Evolutionary conservation across 129 eudicot species (phyloP).

Genomic region (Dittrichia graveolens): DNA sequence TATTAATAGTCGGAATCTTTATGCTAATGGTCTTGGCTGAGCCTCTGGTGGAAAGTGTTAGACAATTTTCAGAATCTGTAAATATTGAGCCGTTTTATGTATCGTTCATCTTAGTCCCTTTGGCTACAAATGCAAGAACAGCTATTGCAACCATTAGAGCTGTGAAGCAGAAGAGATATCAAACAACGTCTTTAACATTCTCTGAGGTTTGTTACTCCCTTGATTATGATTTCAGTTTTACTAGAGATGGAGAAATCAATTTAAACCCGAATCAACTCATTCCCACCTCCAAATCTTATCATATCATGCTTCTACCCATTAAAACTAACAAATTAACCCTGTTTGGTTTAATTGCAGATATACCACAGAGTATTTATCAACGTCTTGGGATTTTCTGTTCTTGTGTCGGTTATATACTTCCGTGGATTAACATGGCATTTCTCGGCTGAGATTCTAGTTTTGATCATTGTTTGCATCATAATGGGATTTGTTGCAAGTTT

Average conservation of each 20-base stretch:
- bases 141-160: conserved; percentile 55
- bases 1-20: conserved; percentile 46
- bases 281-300: neutral
- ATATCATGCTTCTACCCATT: neutral
- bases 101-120: conserved; percentile 54
- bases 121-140: conserved; percentile 64
- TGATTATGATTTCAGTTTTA: neutral
- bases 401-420: conserved; percentile 54
- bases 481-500: conserved; percentile 59
- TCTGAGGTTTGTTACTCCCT: conserved; percentile 52
- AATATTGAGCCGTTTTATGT: conserved; percentile 50
- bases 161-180: conserved; percentile 40
- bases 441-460: conserved; percentile 58
- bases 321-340: neutral
- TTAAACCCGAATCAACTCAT: neutral
- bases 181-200: conserved; percentile 57
- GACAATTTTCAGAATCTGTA: conserved; percentile 44
- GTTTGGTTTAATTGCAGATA: conserved; percentile 41
- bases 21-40: conserved; percentile 52
- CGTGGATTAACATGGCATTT: conserved; percentile 63
- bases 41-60: conserved; percentile 58
- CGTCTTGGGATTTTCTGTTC: conserved; percentile 54
- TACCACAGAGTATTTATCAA: conserved; percentile 75
- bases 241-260: neutral
- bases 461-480: conserved; percentile 43